These are phyloP conservation scores for Blastomyces percursus DNA, from an alignment of 2,329 filamentous ascomycete genomes.

Conservation along the genomic window DNA sequence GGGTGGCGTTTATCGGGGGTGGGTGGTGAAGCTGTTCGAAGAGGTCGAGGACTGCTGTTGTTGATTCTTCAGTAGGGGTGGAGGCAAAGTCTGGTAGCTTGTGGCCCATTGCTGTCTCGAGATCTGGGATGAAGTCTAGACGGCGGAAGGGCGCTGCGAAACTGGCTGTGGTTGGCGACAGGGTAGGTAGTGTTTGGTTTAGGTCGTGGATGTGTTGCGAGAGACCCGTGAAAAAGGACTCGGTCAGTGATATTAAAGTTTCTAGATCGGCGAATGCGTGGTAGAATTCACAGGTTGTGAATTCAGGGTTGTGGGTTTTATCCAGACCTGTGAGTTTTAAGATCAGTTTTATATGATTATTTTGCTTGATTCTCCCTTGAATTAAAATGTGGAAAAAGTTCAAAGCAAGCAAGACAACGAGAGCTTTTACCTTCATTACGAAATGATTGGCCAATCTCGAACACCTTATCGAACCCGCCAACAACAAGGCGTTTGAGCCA, in stretches of 20 bases:
- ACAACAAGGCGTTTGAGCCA: slow-evolving; percentile 89
- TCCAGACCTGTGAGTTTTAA: slow-evolving; percentile 47
- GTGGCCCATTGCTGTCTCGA: slow-evolving; percentile 57
- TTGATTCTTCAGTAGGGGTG: slow-evolving; percentile 38
- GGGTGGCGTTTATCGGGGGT: slow-evolving; percentile 43
- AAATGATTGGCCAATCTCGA: slow-evolving; percentile 87
- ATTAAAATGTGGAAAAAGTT: too few relatives aligned
- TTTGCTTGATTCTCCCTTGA: background rate
- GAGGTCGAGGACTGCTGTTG: slow-evolving; percentile 46
- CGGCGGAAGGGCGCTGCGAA: slow-evolving; percentile 51
- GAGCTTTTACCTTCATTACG: slow-evolving; percentile 64
- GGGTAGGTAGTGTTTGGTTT: slow-evolving; percentile 31
- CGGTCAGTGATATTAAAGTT: slow-evolving; percentile 64
- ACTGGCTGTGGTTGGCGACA: slow-evolving; percentile 41
- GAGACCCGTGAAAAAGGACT: slow-evolving; percentile 55
- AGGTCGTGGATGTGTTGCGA: slow-evolving; percentile 40
- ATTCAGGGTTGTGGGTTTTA: slow-evolving; percentile 89
- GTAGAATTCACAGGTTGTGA: slow-evolving; percentile 97
- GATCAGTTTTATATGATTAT: background rate
- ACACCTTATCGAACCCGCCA: slow-evolving; percentile 77
- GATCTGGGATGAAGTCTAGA: slow-evolving; percentile 69
- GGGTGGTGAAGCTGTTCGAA: slow-evolving; percentile 42
- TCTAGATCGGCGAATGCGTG: slow-evolving; percentile 68
- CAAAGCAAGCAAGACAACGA: background rate
- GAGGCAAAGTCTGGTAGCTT: slow-evolving; percentile 53